Base-by-base conservation (phyloP, 257 asterid genomes). In the Solanum tarijense region DNA sequence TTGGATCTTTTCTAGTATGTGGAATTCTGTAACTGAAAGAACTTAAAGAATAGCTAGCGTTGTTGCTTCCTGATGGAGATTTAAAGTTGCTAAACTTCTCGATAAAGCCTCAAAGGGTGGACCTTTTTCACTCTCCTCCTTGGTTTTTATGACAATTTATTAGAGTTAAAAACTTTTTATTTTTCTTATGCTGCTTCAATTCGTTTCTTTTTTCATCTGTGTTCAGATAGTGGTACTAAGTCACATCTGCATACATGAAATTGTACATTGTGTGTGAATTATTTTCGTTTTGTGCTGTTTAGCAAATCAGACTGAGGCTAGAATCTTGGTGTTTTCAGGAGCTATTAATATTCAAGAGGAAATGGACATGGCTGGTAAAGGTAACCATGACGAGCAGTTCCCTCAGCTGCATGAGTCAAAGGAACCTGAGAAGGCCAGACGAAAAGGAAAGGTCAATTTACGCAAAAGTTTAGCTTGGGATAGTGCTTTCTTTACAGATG, bases 381-480 rank as follows among this genome's bases (percentile, higher is more conserved):
- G 88, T 39, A 91, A 86, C 38, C 87, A 43, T 41, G 88, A 55
- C 16, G 93, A 89, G 41, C 86, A 88, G 85, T 86, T 94, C 73
- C 94, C 98, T 2, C 90, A 92, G 89, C 90, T 93, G 87, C 91
- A 78, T n/a, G 94, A 90, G 85, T 92, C 98, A 6, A 68, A 20
- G 18, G 98, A 96, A 86, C 96, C 97, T 31, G 91, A 89, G 85
- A 87, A 88, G 71, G 88, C 58, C 66, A 88, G 85, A 72, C 87
- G 91, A 84, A 93, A 87, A 36, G 95, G 95, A 74, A 95, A 94
- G 92, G 95, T 92, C 90, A 94, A 97, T 87, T 88, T 94, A 93
- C 98, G 98, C 25, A 93, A 96, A 91, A 97, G 99, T 91, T 90
- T 97, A 90, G 99, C 98, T 39, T 97, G 99, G 99, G 98, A 97